A percentile compares a stretch with the other conserved stretches of the same genome.
phyloP scores from a whole-genome alignment of 2,329 filamentous ascomycete genomes.

The Westerdykella sp. region DNA sequence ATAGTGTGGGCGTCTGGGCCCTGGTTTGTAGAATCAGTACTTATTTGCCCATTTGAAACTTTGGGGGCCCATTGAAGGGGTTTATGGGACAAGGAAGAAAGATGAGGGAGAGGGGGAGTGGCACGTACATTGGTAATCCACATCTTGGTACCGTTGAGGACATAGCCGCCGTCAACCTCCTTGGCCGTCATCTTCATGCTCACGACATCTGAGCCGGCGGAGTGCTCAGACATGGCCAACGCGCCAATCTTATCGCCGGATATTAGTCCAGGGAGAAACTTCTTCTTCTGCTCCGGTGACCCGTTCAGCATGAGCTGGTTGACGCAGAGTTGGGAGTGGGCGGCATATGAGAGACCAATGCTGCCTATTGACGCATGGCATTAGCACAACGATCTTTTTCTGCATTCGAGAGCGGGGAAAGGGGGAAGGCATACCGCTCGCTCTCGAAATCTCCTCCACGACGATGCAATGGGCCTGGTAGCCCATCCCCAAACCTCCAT shows the following conservation, averaged over 20 bases:
- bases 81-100: not conserved
- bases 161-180: slow-evolving; percentile 74
- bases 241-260: slow-evolving; percentile 77
- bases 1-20: slow-evolving; percentile 87
- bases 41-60: not conserved
- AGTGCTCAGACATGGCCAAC: slow-evolving; percentile 91
- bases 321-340: slow-evolving; percentile 91
- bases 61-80: not conserved
- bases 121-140: slow-evolving; percentile 88
- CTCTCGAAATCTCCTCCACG: slow-evolving; percentile 89
- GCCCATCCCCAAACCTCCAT: slow-evolving; percentile 83
- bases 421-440: slow-evolving; percentile 52
- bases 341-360: slow-evolving; percentile 87
- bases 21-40: slow-evolving; percentile 11
- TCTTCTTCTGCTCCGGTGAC: slow-evolving; percentile 67
- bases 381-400: slow-evolving; percentile 2
- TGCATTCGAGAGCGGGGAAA: not conserved
- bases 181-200: slow-evolving; percentile 86
- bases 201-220: slow-evolving; percentile 87
- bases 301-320: slow-evolving; percentile 95
- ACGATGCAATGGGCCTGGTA: slow-evolving; percentile 96
- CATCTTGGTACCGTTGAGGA: slow-evolving; percentile 92
- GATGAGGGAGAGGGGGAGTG: not conserved
- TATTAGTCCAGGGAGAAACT: slow-evolving; percentile 74
- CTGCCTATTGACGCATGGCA: slow-evolving; percentile 38